Evolutionary conservation across 352 stramenopile species (phyloP), one percentile per base, ranked within the genome.

Genomic region (Globisporangium solare): DNA sequence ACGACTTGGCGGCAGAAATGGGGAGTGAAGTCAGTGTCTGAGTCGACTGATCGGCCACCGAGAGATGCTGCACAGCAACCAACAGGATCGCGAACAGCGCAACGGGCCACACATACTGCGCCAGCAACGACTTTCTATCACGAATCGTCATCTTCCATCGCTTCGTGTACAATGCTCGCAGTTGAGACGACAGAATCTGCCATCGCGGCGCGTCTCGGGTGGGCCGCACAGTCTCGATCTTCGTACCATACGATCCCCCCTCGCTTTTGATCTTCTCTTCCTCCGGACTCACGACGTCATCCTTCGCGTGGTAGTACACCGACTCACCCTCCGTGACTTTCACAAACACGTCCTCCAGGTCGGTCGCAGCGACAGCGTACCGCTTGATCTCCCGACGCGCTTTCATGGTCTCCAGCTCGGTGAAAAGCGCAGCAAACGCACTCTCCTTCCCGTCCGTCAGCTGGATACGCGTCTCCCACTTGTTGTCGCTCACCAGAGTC

Each of bases 331-430:
- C 75, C 0, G 90, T 94, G 53, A 99, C 94, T 42, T 95, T 82
- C 2, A 99, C 80, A 71, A 99, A 99, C 0, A 99, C 97, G 72
- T 99, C 98, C 66, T 99, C 98, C 1, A 99, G 76, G n/a, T 98
- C 98, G 6, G 97, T 99, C 7, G 98, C 96, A 37, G 89, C 90
- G 18, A 99, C 85, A 1, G 97, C 97, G 70, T 99, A 99, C 11
- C 86, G 83, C 20, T 83, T 87, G 59, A 99, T 96, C 2, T 63
- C 47, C 6, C 77, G 54, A 7, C 65, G 58, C 15, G 71, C 57
- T 48, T 88, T 84, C 71, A 88, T 74, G 1, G 41, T 58, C 22
- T 93, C 83, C 5, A 99, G 69, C 39, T 89, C 76, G 20, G 83
- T 60, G 67, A 99, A 98, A n/a, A 99, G 86, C 2, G 63, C 63